These are phyloP conservation scores for Peterozyma xylosa DNA, from an alignment of 805 yeast genomes.

Conservation along the genomic window DNA sequence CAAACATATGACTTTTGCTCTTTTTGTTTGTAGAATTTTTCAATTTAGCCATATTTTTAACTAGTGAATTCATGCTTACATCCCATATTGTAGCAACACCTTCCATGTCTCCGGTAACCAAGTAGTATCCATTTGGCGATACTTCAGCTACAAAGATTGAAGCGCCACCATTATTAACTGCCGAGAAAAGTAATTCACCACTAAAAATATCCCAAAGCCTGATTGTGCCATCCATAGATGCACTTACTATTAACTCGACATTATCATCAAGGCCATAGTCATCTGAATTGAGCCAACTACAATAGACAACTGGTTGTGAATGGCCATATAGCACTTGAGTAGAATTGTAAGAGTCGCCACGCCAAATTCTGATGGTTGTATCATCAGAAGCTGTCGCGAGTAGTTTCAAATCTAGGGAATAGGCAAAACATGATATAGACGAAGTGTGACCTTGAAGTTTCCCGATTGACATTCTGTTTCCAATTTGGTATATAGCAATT, in stretches of 20 bases:
- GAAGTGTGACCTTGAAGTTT: constrained; percentile 58
- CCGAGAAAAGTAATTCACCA: constrained; percentile 29
- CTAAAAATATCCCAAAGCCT: constrained; percentile 56
- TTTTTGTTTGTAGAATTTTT: background rate
- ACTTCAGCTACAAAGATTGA: constrained; percentile 49
- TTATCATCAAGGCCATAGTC: background rate
- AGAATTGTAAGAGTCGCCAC: constrained; percentile 49
- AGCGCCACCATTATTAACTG: constrained; percentile 34
- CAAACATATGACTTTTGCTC: background rate
- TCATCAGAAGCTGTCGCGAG: constrained; percentile 79
- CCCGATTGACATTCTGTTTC: constrained; percentile 40
- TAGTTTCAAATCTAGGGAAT: constrained; percentile 42
- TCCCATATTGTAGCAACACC: constrained; percentile 54
- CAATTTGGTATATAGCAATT: constrained; percentile 47
- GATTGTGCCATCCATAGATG: constrained; percentile 66
- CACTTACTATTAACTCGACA: constrained; percentile 29
- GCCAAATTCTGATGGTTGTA: constrained; percentile 67
- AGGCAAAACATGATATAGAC: constrained; percentile 46
- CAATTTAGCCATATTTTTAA: background rate
- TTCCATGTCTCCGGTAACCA: constrained; percentile 61
- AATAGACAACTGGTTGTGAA: constrained; percentile 46
- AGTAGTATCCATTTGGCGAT: constrained; percentile 37
- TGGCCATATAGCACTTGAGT: constrained; percentile 44
- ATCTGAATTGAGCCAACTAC: constrained; percentile 44
- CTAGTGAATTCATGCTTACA: constrained; percentile 14